These are phyloP conservation scores for Boletus sp. DNA, from an alignment of 768 basidiomycete species.

Conservation along the genomic window DNA sequence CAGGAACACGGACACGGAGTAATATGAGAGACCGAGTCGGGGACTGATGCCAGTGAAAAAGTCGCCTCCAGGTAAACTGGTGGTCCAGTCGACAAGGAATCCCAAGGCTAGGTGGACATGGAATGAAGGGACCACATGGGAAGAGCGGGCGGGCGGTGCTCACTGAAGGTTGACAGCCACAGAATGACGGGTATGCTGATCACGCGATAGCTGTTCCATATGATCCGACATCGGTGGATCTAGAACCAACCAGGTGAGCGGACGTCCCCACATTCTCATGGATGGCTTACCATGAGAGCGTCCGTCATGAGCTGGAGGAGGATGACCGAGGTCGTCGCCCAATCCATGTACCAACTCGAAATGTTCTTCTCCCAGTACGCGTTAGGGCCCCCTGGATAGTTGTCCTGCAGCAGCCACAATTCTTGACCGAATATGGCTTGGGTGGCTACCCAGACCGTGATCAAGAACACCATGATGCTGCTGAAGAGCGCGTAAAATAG, in stretches of 20 bases:
- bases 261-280: no score
- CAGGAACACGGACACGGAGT: background rate
- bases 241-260: no score
- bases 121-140: no score
- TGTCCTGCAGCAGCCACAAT: conserved; percentile 36
- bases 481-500: conserved; percentile 27
- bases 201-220: no score
- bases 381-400: conserved; percentile 23
- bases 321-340: conserved; percentile 21
- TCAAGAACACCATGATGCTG: conserved; percentile 6
- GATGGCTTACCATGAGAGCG: conserved; percentile 5
- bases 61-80: conserved; percentile 1
- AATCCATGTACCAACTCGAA: no score
- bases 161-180: conserved; percentile 23
- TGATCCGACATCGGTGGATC: no score
- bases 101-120: conserved; percentile 14
- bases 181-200: background rate
- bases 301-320: conserved; percentile 36
- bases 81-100: conserved; percentile 3
- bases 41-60: conserved; percentile 4
- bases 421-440: conserved; percentile 23
- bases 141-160: background rate
- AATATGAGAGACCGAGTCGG: conserved; percentile 19
- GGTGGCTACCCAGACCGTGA: no score
- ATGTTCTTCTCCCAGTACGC: no score